Base-by-base conservation (phyloP, 1,284 basidiomycete species). In the Ganoderma resinaceum region DNA sequence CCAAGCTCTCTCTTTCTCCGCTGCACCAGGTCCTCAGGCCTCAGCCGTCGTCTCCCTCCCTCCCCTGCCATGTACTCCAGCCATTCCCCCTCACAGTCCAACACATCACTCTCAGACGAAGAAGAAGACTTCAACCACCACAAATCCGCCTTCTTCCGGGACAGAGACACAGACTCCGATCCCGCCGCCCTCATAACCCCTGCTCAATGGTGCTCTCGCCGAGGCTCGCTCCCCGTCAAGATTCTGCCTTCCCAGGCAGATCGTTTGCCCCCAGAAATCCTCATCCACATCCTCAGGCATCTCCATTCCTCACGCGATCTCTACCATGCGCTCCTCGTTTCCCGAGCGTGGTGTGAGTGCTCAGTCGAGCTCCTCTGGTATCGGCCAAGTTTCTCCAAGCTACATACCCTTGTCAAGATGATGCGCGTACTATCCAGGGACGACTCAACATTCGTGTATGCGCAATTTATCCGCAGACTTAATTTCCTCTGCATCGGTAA, bases 341-440 rank as follows among this genome's bases (percentile, higher is more conserved):
- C 92, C 43, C 91, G 95, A 67, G 86, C 91, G 16, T 99, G 98
- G 97, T 98, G 96, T 83, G 91, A 97, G 76, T 97, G 96, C 80
- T 92, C 95, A 9, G 96, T 97, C 65, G 96, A 98, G 79, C 86
- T 99, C 23, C 86, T 99, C 26, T 99, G 97, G 97, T 93, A 97
- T 80, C 93, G 95, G 75, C 97, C 97, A 20, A 85, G 86, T 65
- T 91, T 97, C 77, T 85, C 88, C 66, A 89, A 88, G 70, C 85
- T 91, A 68, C 84, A 87, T 62, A 91, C 91, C 55, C 87, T 97
- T 62, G 86, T 91, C 78, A 92, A 93, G 80, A 91, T 96, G 87
- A 87, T 95, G 75, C 82, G 85, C 63, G 83, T 93, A 46, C 82
- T 96, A 67, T 82, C 84, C 23, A 82, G 82, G 46, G 81, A 85